Base-by-base conservation (phyloP, 257 asterid genomes). In the Forsythia suspensa region DNA sequence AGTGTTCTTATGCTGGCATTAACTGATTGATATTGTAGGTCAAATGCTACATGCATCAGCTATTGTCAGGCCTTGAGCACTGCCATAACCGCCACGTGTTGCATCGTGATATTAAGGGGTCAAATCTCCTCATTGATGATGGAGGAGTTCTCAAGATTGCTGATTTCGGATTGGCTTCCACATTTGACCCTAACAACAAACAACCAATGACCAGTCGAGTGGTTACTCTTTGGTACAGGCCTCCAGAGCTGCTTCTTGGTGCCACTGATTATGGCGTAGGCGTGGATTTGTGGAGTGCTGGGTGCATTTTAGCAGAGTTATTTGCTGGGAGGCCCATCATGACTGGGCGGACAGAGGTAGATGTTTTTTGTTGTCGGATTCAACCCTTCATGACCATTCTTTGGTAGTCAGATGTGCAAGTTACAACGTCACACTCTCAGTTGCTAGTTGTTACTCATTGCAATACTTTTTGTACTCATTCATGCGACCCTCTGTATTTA, bases 341-440 rank as follows among this genome's bases (percentile, higher is more conserved):
- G 98, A 94, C 98, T 4, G 98, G 98, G 8, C 92, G 98, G 12
- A 93, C 98, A 5, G 98, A 93, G 98, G 98, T 93, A 80, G 46
- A 37, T 39, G 21, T 48, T 42, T 57, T 51, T 72, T 36, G 37
- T 42, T 42, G 29, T 79, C 66, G 4, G 59, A 20, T 41, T 51
- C 44, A 38, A 9, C 16, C 72, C 6, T 74, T 71, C 44, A 16
- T 51, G 59, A 41, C 68, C 61, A 4, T 24, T 29, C 59, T 57
- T 42, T 55, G 48, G 65, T 20, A 51, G 61, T 13, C 75, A 73
- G 77, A 46, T 41, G 44, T 29, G 34, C 34, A 29, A 29, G 34
- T 59, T n/a, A 24, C 51, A 21, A 21, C 36, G 11, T 15, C 21
- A 34, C 73, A 73, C 18, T 57, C 55, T 16, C 40, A 21, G 61